Conservation (phyloP, 768 basidiomycete species). For the Saitozyma sp. region DNA sequence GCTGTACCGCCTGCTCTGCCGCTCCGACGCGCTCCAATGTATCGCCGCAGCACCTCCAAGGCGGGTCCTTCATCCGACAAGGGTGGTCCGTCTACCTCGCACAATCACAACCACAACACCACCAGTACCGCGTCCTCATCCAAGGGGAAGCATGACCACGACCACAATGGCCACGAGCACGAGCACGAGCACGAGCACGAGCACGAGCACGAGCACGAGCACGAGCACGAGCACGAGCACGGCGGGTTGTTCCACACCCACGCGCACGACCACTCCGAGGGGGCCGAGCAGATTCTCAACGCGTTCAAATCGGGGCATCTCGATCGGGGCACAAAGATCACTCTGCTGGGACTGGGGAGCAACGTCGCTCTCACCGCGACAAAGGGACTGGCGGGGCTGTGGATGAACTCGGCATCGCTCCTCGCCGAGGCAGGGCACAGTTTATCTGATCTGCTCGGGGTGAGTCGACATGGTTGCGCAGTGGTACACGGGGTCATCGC, state of each 20-base stretch:
- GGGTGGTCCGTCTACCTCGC: no score
- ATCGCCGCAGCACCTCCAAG: no score
- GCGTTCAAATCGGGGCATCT: slow-evolving; percentile 35
- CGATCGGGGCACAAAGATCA: slow-evolving; percentile 50
- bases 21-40: no score
- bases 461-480: slow-evolving; percentile 16
- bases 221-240: slow-evolving; percentile 29
- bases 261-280: slow-evolving; percentile 48
- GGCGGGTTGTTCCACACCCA: slow-evolving; percentile 41
- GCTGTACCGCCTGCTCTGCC: no score
- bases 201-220: slow-evolving; percentile 22
- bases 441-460: slow-evolving; percentile 49
- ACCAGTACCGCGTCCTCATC: no score
- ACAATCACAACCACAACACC: no score
- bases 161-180: no score
- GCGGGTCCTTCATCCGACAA: no score
- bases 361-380: slow-evolving; percentile 78
- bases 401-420: slow-evolving; percentile 80
- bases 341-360: slow-evolving; percentile 62
- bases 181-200: slow-evolving; percentile 27
- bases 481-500: neutral
- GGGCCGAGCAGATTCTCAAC: slow-evolving; percentile 47
- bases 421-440: slow-evolving; percentile 89
- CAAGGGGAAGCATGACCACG: no score
- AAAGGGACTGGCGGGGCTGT: slow-evolving; percentile 87